Evolutionary conservation across 1,139 yeast species (phyloP).

Genomic region (Saccharomyces hybrid): DNA sequence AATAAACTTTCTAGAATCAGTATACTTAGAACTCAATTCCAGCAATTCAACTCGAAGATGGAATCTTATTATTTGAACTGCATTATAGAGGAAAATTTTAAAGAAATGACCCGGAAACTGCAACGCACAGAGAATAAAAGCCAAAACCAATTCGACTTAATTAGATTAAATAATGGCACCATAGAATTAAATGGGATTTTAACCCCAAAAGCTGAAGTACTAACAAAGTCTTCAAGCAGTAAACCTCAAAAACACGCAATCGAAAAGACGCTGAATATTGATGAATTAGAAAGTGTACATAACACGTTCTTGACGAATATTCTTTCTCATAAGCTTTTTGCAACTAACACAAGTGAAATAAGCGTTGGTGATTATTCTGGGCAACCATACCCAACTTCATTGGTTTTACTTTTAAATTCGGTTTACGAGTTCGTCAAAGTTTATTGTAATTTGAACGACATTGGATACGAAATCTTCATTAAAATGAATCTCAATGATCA

Average conservation of each 20-base stretch:
- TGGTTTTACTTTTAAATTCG: constrained; percentile 19
- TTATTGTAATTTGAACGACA: constrained; percentile 22
- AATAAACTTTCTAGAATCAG: constrained; percentile 22
- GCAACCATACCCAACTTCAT: constrained; percentile 25
- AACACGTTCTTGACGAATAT: constrained; percentile 19
- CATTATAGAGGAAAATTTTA: constrained; percentile 32
- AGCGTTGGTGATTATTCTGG: constrained; percentile 20
- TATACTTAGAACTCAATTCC: constrained; percentile 23
- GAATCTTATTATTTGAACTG: constrained; percentile 23
- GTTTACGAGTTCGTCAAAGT: constrained; percentile 20
- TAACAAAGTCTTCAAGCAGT: not conserved
- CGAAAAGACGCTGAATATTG: constrained; percentile 17
- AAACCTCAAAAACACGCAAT: not conserved
- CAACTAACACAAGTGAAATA: constrained; percentile 13
- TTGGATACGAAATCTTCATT: constrained; percentile 24
- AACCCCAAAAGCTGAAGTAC: constrained; percentile 12
- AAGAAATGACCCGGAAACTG: constrained; percentile 36
- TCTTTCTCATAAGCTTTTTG: constrained; percentile 22
- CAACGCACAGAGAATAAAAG: constrained; percentile 5
- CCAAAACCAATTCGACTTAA: constrained; percentile 11
- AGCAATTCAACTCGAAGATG: constrained; percentile 21
- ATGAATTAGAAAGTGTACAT: constrained; percentile 23
- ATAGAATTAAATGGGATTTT: constrained; percentile 13
- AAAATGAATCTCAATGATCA: constrained; percentile 23
- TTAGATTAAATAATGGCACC: constrained; percentile 10